phyloP scores from a whole-genome alignment of 208 protist species.

The Acanthamoeba lugdunensis region DNA sequence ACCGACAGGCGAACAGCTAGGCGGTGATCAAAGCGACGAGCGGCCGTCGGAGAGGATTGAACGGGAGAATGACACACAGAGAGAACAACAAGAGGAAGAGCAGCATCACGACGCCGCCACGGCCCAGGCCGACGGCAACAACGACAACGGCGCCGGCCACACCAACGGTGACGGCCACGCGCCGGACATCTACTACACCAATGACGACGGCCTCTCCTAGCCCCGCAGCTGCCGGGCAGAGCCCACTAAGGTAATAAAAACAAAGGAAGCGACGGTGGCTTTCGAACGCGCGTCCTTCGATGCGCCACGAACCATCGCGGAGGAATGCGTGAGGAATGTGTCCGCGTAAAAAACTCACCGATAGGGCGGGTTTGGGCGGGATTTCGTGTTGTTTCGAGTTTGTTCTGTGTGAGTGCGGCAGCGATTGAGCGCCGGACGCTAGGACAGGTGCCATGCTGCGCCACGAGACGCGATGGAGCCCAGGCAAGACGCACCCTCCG shows the following conservation, averaged over 20 bases:
- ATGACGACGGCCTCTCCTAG: not conserved
- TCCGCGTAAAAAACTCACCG: not conserved
- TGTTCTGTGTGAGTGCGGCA: not conserved
- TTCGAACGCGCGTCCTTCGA: not conserved
- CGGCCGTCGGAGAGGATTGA: not conserved
- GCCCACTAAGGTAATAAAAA: too few relatives aligned
- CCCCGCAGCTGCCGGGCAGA: too few relatives aligned
- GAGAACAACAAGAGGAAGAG: not conserved
- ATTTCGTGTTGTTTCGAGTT: not conserved
- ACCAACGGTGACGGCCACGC: not conserved
- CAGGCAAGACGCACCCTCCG: too few relatives aligned
- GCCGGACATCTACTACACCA: slow-evolving; percentile 5
- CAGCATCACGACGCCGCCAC: not conserved
- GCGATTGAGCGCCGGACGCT: not conserved
- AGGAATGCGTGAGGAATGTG: not conserved
- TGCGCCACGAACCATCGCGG: too few relatives aligned
- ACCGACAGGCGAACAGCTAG: not conserved
- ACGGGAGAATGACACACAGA: not conserved
- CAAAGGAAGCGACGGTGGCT: too few relatives aligned
- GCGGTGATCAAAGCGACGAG: not conserved
- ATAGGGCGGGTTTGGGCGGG: not conserved
- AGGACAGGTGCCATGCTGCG: not conserved
- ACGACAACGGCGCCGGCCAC: not conserved
- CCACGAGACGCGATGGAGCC: not conserved
- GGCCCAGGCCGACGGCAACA: not conserved